Conservation (phyloP, 208 protist genomes). For the Wallacemonas sp. region DNA sequence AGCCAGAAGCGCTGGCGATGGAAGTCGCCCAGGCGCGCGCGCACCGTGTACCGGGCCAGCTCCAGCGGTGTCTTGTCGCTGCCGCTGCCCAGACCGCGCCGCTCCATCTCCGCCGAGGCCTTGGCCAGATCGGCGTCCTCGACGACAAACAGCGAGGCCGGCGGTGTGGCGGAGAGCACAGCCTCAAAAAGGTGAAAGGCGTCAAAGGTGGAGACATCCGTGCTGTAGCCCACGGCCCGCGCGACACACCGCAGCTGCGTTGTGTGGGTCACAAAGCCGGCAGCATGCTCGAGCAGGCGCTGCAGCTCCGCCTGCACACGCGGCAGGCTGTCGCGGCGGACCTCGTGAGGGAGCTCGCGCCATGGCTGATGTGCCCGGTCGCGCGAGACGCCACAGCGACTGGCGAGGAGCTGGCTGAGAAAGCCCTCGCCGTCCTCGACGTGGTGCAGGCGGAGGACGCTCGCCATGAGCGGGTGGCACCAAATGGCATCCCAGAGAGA, state of each 20-base stretch:
- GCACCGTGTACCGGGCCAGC: conserved; percentile 1
- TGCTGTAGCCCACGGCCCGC: conserved; percentile 72
- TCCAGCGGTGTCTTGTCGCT: conserved; percentile 15
- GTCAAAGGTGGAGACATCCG: conserved; percentile 83
- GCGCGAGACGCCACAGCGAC: conserved; percentile 75
- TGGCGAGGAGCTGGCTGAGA: conserved; percentile 82
- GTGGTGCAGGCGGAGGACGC: conserved; percentile 75
- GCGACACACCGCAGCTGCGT: conserved; percentile 61
- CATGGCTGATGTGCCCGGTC: conserved; percentile 74
- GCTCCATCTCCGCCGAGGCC: neutral
- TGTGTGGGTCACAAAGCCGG: conserved; percentile 28
- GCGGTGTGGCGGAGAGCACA: conserved; percentile 44
- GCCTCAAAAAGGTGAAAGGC: conserved; percentile 74
- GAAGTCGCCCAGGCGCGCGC: conserved; percentile 50
- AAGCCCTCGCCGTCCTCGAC: conserved; percentile 73
- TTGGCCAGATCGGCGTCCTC: conserved; percentile 21
- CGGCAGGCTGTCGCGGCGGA: conserved; percentile 39
- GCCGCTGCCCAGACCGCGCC: conserved; percentile 21
- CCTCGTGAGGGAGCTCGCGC: conserved; percentile 70
- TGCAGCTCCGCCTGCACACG: conserved; percentile 71
- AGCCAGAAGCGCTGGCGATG: conserved; percentile 80
- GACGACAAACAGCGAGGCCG: conserved; percentile 39
- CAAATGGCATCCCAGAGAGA: conserved; percentile 87
- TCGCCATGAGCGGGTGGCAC: conserved; percentile 71
- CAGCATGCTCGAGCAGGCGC: conserved; percentile 33